Evolutionary conservation across 257 asterid species (phyloP), one percentile per base, ranked within the genome.

Genomic region (Thymus quinquecostatus): DNA sequence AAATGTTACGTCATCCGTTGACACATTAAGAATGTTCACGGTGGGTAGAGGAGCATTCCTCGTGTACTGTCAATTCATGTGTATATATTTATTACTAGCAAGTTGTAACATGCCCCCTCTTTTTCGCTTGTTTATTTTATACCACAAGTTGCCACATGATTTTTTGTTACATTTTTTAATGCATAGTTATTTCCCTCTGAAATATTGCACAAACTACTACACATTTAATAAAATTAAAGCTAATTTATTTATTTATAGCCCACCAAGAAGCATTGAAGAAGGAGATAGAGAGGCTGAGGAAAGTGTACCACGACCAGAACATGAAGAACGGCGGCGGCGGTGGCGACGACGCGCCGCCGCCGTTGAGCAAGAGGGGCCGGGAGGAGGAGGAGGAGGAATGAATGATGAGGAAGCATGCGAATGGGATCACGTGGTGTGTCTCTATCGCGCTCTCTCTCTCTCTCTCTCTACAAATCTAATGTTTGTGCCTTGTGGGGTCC

Each of bases 231-330:
- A 30, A 57, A 30, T 1, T 58, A 0, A 10, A 30, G 10, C 2
- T 30, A 58, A 64, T 48, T 3, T 5, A 4, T 14, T 1, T 6
- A 6, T 66, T 36, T 13, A 8, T 78, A 92, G 98, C 98, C 14
- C 98, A 61, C 66, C 97, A 92, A 82, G 97, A 90, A 70, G 96
- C 98, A 56, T 33, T 92, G 81, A 92, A 82, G 82, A 88, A 83
- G 77, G 98, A 92, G 86, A 88, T 90, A 32, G 98, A 90, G 79
- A 82, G 96, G 71, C 77, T 92, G 49, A 82, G 97, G 67, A 85
- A 77, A 45, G 64, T 90, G 29, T 92, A 87, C 80, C 87, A 87
- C 66, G 84, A 92, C 7, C 98, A 92, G 54, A 88, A 75, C 72
- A 78, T 86, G 49, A 61, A 84, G 33, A 61, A 61, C 34, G 38